Evolutionary conservation across 768 basidiomycete genomes (phyloP), one percentile per base, ranked within the genome.

Genomic region (Leccinum rimulosum): DNA sequence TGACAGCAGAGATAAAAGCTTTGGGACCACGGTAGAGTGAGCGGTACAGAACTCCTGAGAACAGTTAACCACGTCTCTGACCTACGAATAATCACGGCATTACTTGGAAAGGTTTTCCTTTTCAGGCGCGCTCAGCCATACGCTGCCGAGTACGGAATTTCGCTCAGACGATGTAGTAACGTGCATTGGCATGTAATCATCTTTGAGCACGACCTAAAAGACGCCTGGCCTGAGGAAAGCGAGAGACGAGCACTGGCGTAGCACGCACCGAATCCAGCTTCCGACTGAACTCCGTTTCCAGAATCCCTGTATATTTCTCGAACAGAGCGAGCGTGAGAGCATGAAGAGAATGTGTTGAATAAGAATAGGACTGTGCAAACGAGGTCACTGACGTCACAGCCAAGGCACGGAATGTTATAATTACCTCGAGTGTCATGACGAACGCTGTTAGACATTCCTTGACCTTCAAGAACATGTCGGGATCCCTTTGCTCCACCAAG

Each of bases 1-100:
- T 92, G 89, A 70, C 96, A 98, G 67, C 93, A 96, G n/a, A 91
- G 78, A 65, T 94, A 91, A 73, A 98, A 98, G 1, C 91, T 90
- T 70, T 91, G 89, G 0, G 96, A 98, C 91, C 96, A 99, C 1
- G 97, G 95, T 43, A 99, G 79, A 28, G 80, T 78, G 57, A 88
- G 77, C 5, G 95, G 93, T 55, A 87, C 74, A 8, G 81, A 65
- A 55, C 76, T 79, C 67, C 93, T 93, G 56, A 48, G 31, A 28
- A n/a, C 22, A 40, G 36, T 61, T 58, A 58, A 60, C 54, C 30
- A 47, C 15, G 14, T 54, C 48, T 51, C 30, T 17, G 19, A 25
- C 12, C 4, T 55, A 52, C 19, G 51, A 52, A 53, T 45, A 31
- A 33, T 19, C 28, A 25, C 25, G 19, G 22, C 19, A 64, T 61